Evolutionary conservation across 2,329 filamentous ascomycete species (phyloP).

Genomic region (Ophiostoma pallidulum): DNA sequence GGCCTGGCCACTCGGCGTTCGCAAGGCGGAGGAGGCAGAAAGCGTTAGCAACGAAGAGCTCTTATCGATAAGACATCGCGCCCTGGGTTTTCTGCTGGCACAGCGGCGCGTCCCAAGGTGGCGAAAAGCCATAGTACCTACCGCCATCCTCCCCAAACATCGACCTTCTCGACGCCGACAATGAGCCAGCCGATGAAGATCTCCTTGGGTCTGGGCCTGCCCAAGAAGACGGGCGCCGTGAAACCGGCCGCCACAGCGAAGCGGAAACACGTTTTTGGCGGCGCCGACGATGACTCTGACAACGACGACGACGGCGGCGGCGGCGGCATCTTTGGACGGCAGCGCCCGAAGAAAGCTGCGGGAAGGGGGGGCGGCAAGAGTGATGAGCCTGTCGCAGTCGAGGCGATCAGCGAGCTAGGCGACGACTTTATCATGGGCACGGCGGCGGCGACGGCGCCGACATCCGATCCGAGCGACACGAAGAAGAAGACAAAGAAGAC

Average conservation of each 20-base stretch:
- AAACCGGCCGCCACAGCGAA: conserved; percentile 42
- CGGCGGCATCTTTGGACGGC: conserved; percentile 7
- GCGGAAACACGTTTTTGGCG: conserved; percentile 49
- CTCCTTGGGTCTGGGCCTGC: conserved; percentile 20
- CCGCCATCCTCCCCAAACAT: not conserved
- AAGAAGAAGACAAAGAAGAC: too few species aligned
- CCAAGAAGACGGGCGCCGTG: conserved; percentile 41
- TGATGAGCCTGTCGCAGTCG: conserved; percentile 30
- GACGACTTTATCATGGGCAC: conserved; percentile 35
- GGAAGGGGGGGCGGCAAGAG: conserved; percentile 10
- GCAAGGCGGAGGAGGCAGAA: not conserved
- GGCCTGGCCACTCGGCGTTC: too few species aligned
- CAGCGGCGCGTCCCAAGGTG: not conserved
- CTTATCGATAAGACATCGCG: conserved; percentile 1
- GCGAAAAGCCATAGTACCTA: not conserved
- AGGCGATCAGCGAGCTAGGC: conserved; percentile 50
- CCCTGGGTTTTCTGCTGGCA: not conserved
- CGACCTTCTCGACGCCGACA: not conserved
- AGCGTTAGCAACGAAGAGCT: not conserved
- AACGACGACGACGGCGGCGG: conserved; percentile 19
- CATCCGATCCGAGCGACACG: not conserved
- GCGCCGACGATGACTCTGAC: conserved; percentile 42
- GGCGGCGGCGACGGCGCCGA: not conserved
- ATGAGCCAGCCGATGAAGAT: conserved; percentile 13
- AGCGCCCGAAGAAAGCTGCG: not conserved